A percentile compares a stretch with the other conserved stretches of the same genome.
Conservation (phyloP, 208 protist species). For the Trypanosoma platydactyli region DNA sequence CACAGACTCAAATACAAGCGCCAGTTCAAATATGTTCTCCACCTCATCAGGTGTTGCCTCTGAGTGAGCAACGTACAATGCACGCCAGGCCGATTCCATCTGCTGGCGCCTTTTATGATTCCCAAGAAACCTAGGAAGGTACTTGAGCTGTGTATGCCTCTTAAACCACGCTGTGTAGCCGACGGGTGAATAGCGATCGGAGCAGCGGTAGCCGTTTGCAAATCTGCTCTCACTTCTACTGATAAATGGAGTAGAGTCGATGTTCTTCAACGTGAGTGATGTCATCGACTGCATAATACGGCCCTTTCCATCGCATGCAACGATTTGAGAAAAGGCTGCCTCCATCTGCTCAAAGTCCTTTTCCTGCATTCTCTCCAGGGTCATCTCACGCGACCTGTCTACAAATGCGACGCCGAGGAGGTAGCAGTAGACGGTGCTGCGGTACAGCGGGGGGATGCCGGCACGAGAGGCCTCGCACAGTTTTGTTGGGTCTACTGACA, state of each 20-base stretch:
- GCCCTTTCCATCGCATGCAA: constrained; percentile 5
- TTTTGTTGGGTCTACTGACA: constrained; percentile 60
- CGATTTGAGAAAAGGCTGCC: constrained; percentile 37
- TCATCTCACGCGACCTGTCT: constrained; percentile 86
- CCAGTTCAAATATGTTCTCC: constrained; percentile 45
- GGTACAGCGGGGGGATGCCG: constrained; percentile 63
- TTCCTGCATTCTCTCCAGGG: constrained; percentile 77
- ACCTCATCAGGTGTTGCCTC: constrained; percentile 60
- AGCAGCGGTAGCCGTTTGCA: constrained; percentile 19
- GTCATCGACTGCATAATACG: not conserved
- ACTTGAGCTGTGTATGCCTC: not conserved
- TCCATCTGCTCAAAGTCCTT: constrained; percentile 71
- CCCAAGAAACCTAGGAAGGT: constrained; percentile 28
- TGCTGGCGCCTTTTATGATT: constrained; percentile 36
- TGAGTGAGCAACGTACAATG: constrained; percentile 61
- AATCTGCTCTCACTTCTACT: constrained; percentile 20
- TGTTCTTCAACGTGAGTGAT: constrained; percentile 2
- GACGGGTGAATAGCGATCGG: constrained; percentile 7
- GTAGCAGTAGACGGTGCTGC: constrained; percentile 82
- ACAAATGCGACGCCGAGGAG: constrained; percentile 71
- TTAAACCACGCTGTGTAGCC: constrained; percentile 28
- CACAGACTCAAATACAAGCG: constrained; percentile 56
- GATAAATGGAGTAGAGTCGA: constrained; percentile 20
- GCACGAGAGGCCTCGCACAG: constrained; percentile 76
- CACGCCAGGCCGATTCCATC: constrained; percentile 49